Base-by-base conservation (phyloP, 2,329 filamentous ascomycete genomes). In the Pseudocercospora pini-densiflorae region DNA sequence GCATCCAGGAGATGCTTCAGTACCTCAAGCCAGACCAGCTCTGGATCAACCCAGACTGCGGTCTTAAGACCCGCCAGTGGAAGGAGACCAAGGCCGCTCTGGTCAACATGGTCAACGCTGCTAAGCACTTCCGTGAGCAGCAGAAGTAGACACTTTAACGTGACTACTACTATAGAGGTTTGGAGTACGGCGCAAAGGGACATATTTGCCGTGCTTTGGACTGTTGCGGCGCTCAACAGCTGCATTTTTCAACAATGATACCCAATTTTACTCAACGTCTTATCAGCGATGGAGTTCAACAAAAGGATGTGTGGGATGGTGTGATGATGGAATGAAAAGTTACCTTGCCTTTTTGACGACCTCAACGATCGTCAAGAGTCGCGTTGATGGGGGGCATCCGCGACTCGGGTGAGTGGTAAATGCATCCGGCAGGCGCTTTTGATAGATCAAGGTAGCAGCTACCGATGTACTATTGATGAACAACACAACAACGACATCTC, bases 21-120 rank as follows among this genome's bases (percentile, higher is more conserved):
- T 85, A 93, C 88, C 92, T 98, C 84, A 94, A 93, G 88, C 94
- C 94, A 67, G 93, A 97, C 79, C 95, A 99, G 89, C 92, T 99
- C 81, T 99, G 95, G 95, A 92, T 98, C 85, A 94, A 99, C 88
- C 95, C 95, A 75, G 95, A 99, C 87, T 99, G 95, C 80, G 95
- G 95, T 87, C 90, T 99, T 68, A 99, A 99, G 93, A 99, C 95
- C 76, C 92, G 95, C 77, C 92, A 97, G 86, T 98, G 95, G 94
- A 89, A 91, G 83, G 94, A 99, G 90, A 97, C 94, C 83, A 98
- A 97, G 91, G 93, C 93, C 79, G 92, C 94, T 66, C 86, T 99
- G 79, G 85, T 85, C 85, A 97, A 97, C 90, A 91, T 99, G 93
- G 94, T 99, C 84, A 94, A 94, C 81, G 95, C 95, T 66, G 94